These are phyloP conservation scores for Gyrodon lividus DNA, from an alignment of 768 basidiomycete genomes.

Conservation along the genomic window DNA sequence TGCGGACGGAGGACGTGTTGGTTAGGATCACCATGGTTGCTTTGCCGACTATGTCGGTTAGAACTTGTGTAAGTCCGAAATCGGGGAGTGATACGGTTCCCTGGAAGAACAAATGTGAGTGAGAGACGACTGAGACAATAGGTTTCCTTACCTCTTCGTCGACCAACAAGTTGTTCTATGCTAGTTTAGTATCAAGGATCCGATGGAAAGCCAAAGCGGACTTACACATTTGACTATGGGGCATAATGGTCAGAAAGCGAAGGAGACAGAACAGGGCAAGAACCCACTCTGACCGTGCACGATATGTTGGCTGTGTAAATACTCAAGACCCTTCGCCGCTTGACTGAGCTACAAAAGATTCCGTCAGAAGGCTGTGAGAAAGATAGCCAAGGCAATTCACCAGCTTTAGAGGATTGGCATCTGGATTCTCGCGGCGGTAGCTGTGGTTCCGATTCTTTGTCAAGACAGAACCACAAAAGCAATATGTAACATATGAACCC, in stretches of 20 bases:
- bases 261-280: background rate
- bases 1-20: conserved; percentile 43
- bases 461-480: background rate
- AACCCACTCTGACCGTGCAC: conserved; percentile 62
- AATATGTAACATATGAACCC: conserved; percentile 9
- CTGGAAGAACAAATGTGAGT: conserved; percentile 27
- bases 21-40: conserved; percentile 47
- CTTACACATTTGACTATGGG: conserved; percentile 59
- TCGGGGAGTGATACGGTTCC: conserved; percentile 57
- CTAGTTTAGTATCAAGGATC: conserved; percentile 6
- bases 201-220: conserved; percentile 5
- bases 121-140: background rate
- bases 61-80: conserved; percentile 62
- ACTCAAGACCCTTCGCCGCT: conserved; percentile 55
- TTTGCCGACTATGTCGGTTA: conserved; percentile 56
- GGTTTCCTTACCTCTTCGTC: conserved; percentile 39
- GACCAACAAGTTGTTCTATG: conserved; percentile 58
- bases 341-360: conserved; percentile 41
- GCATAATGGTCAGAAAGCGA: conserved; percentile 3
- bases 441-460: conserved; percentile 25
- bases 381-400: conserved; percentile 30
- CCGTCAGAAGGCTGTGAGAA: background rate
- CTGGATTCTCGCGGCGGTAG: conserved; percentile 37
- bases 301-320: conserved; percentile 50
- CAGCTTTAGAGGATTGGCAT: conserved; percentile 41